A percentile compares a stretch with the other conserved stretches of the same genome.
Evolutionary conservation across 2,329 filamentous ascomycete genomes (phyloP).

Genomic region (Fusarium sp.): DNA sequence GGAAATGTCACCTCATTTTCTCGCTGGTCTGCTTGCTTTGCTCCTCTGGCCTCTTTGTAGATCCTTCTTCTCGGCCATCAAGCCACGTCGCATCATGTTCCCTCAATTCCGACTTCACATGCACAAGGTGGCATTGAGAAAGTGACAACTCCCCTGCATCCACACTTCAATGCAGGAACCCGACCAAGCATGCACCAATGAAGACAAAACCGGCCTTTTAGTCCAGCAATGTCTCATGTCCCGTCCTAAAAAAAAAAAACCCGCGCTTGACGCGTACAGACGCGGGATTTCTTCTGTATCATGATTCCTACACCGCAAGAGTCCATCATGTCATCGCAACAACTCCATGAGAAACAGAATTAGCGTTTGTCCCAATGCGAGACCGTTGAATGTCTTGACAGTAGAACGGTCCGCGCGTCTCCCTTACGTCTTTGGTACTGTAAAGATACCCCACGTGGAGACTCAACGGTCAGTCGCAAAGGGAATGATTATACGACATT

Average conservation of each 20-base stretch:
- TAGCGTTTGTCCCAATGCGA: constrained; percentile 2
- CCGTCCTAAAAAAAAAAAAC: neutral
- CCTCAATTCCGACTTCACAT: constrained; percentile 18
- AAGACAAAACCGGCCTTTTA: neutral
- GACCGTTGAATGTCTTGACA: constrained; percentile 30
- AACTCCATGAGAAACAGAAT: neutral
- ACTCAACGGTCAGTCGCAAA: constrained; percentile 23
- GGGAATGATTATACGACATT: neutral
- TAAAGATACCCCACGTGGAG: constrained; percentile 24
- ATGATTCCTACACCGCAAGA: constrained; percentile 1
- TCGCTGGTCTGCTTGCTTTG: neutral
- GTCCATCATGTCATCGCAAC: neutral
- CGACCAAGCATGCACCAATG: constrained; percentile 28
- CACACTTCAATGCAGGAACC: constrained; percentile 46
- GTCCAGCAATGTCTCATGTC: neutral
- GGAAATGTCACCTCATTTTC: constrained; percentile 16
- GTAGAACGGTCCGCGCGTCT: constrained; percentile 30
- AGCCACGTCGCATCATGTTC: constrained; percentile 14
- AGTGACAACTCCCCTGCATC: constrained; percentile 36
- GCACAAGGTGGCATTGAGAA: constrained; percentile 4
- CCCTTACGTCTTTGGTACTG: constrained; percentile 5
- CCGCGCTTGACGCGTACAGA: constrained; percentile 16
- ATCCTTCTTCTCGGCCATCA: constrained; percentile 23
- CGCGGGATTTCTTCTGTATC: neutral
- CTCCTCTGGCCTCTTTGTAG: neutral